These are phyloP conservation scores for Stachybotrys chlorohalonatus DNA, from an alignment of 2,329 filamentous ascomycete species.

Conservation along the genomic window DNA sequence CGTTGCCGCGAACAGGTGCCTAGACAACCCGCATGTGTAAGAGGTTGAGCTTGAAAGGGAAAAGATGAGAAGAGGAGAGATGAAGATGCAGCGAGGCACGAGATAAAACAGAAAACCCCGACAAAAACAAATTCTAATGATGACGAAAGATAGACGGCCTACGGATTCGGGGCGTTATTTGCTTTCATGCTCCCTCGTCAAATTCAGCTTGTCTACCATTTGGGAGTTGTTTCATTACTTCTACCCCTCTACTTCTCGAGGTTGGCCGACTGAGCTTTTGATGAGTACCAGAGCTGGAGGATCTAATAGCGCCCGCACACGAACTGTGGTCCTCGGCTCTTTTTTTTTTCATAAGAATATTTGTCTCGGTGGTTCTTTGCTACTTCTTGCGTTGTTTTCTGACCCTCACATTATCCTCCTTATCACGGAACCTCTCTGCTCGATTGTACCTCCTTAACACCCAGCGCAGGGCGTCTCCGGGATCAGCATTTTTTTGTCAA, in stretches of 20 bases:
- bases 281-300: conserved; percentile 32
- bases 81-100: conserved; percentile 7
- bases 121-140: conserved; percentile 6
- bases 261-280: conserved; percentile 38
- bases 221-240: conserved; percentile 31
- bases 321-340: conserved; percentile 19
- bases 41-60: neutral
- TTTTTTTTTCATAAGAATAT: conserved; percentile 11
- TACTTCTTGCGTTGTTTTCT: neutral
- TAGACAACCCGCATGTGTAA: conserved; percentile 12
- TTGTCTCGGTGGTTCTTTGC: conserved; percentile 6
- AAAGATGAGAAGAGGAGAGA: conserved; percentile 1
- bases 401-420: conserved; percentile 2
- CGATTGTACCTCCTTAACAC: conserved; percentile 12
- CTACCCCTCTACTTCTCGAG: conserved; percentile 40
- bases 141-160: conserved; percentile 12
- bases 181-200: conserved; percentile 35
- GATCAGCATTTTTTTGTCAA: neutral
- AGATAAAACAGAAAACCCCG: conserved; percentile 11
- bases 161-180: conserved; percentile 18
- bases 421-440: conserved; percentile 12
- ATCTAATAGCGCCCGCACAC: conserved; percentile 16
- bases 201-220: conserved; percentile 36
- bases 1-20: conserved; percentile 5
- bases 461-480: conserved; percentile 8